phyloP scores from a whole-genome alignment of 2,329 filamentous ascomycete genomes.

The Aspergillus piperis region DNA sequence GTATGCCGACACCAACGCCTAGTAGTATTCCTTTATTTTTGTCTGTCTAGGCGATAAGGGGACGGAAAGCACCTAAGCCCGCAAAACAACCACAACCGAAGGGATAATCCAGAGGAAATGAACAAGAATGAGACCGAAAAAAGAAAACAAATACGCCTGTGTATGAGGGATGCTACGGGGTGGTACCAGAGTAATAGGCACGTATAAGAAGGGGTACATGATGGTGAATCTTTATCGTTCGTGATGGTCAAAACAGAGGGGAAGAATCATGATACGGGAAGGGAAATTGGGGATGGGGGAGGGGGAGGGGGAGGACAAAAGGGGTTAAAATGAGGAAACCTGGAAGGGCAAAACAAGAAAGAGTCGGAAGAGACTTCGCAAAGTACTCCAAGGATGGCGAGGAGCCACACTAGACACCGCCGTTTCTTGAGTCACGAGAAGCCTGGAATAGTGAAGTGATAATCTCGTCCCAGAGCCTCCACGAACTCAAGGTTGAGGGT shows the following conservation, averaged over 20 bases:
- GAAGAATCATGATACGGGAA: conserved; percentile 23
- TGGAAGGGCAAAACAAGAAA: conserved; percentile 22
- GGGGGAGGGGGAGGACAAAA: conserved; percentile 13
- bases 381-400: background rate
- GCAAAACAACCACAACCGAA: conserved; percentile 9
- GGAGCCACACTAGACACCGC: conserved; percentile 1
- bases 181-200: conserved; percentile 18
- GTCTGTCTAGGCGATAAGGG: background rate
- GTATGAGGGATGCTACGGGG: conserved; percentile 43
- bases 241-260: conserved; percentile 31
- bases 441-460: conserved; percentile 6
- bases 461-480: conserved; percentile 13
- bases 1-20: background rate
- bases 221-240: conserved; percentile 53
- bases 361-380: background rate
- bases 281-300: conserved; percentile 13
- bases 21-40: background rate
- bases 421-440: background rate
- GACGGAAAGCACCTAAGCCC: conserved; percentile 7
- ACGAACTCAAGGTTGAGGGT: conserved; percentile 12
- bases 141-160: conserved; percentile 35
- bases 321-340: background rate
- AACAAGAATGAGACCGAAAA: conserved; percentile 26
- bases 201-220: conserved; percentile 44
- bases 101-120: conserved; percentile 15